phyloP scores from a whole-genome alignment of 2,329 filamentous ascomycete genomes.

The Calonectria naviculata region DNA sequence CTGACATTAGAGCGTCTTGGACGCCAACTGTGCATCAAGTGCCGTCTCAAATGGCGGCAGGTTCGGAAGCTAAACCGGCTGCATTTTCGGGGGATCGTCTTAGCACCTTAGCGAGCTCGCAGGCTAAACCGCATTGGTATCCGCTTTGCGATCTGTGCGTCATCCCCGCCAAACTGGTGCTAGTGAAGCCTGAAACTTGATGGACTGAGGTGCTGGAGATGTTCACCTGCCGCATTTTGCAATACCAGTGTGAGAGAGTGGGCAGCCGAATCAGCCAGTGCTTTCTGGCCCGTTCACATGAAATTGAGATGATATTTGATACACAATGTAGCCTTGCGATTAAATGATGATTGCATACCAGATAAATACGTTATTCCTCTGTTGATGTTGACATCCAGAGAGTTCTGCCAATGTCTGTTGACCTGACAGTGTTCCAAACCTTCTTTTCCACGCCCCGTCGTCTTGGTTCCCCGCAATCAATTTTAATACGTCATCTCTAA shows the following conservation, averaged over 20 bases:
- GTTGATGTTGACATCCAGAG: neutral
- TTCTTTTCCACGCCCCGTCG: too few relatives aligned
- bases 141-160: conserved; percentile 30
- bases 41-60: neutral
- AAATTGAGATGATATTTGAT: too few relatives aligned
- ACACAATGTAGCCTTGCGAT: too few relatives aligned
- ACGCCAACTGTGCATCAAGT: neutral
- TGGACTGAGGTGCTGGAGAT: neutral
- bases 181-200: neutral
- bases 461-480: too few relatives aligned
- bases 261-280: too few relatives aligned
- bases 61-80: neutral
- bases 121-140: conserved; percentile 36
- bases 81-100: neutral
- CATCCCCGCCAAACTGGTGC: neutral
- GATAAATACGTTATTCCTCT: neutral
- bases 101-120: conserved; percentile 25
- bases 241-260: neutral
- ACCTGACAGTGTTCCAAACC: neutral
- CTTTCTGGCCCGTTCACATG: neutral
- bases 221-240: neutral
- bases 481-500: neutral
- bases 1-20: neutral
- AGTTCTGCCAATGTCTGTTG: neutral
- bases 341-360: neutral